A percentile compares a stretch with the other conserved stretches of the same genome.
Conservation (phyloP, 1,284 basidiomycete genomes). For the Trichosporon ovoides region DNA sequence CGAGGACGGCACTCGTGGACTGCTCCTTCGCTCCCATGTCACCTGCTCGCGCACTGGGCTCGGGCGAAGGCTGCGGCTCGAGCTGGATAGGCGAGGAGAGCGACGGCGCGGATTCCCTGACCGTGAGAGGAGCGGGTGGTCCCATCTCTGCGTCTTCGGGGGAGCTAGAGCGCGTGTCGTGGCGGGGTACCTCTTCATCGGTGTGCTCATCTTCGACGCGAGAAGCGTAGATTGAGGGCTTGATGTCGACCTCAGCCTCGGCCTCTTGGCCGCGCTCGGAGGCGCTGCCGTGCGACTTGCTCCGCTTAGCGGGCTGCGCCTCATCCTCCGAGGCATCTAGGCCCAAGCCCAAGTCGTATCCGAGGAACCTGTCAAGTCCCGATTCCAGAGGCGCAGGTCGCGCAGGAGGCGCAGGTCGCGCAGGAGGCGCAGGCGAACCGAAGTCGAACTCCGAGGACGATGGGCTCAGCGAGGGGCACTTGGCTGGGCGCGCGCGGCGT, state of each 20-base stretch:
- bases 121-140: no score
- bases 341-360: background rate
- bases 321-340: background rate
- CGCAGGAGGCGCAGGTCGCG: no score
- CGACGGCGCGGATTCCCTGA: no score
- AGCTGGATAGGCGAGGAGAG: no score
- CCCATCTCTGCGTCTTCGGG: no score
- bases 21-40: no score
- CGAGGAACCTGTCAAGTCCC: background rate
- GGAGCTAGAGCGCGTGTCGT: background rate
- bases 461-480: background rate
- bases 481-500: no score
- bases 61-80: no score
- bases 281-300: background rate
- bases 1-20: no score
- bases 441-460: background rate
- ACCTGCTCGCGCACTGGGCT: no score
- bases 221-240: background rate
- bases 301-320: background rate
- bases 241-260: background rate
- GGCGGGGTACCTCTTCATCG: background rate
- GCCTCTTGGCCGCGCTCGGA: background rate
- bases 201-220: background rate
- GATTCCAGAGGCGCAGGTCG: no score
- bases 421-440: background rate